phyloP scores from a whole-genome alignment of 2,329 filamentous ascomycete genomes.

The Thyridium curvatum region DNA sequence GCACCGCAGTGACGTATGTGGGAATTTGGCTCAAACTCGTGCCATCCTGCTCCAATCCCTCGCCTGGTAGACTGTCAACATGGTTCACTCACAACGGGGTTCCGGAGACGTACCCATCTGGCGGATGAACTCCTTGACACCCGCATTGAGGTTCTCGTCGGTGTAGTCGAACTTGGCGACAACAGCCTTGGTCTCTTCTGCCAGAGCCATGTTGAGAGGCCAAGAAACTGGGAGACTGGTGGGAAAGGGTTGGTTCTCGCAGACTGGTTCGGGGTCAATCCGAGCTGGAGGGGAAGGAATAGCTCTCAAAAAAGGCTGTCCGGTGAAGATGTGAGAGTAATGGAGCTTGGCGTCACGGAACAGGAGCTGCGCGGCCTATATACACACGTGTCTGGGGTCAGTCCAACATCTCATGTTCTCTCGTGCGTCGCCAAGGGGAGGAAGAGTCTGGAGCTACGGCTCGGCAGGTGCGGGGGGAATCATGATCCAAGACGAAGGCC shows the following conservation, averaged over 20 bases:
- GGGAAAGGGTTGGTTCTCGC: constrained; percentile 50
- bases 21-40: constrained; percentile 92
- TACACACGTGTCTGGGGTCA: constrained; percentile 13
- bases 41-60: constrained; percentile 72
- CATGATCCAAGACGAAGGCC: neutral
- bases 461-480: neutral
- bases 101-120: constrained; percentile 60
- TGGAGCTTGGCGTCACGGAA: constrained; percentile 43
- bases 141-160: constrained; percentile 69
- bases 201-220: constrained; percentile 54
- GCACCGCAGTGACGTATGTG: constrained; percentile 91
- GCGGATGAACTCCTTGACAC: constrained; percentile 76
- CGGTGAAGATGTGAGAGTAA: constrained; percentile 24
- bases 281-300: constrained; percentile 34
- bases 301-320: constrained; percentile 20
- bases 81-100: neutral
- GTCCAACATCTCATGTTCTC: too few species aligned
- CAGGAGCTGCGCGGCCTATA: constrained; percentile 36
- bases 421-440: constrained; percentile 6
- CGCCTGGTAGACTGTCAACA: constrained; percentile 43
- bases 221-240: constrained; percentile 46
- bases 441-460: constrained; percentile 6
- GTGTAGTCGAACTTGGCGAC: constrained; percentile 82
- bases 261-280: constrained; percentile 38
- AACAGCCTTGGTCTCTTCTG: constrained; percentile 70